Percentiles rank a stretch among this genome's conserved stretches.
phyloP scores from a whole-genome alignment of 208 protist species.

The Acanthamoeba royreba region DNA sequence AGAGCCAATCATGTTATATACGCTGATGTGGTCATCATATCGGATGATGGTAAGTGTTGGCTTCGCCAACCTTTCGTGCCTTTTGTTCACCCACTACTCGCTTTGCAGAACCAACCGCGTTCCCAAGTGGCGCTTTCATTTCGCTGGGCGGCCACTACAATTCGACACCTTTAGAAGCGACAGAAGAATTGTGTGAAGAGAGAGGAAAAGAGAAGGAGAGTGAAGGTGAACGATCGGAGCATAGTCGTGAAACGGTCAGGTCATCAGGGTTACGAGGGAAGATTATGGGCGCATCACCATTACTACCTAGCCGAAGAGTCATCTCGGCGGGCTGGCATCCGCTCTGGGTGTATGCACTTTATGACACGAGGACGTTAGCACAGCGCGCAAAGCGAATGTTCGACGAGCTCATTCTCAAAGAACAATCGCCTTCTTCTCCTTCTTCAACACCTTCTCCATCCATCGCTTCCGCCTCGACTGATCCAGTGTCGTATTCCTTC shows the following conservation, averaged over 20 bases:
- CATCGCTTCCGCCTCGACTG: not conserved
- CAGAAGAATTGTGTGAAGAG: not conserved
- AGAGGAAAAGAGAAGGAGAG: not conserved
- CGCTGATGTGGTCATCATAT: not conserved
- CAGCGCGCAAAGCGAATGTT: not conserved
- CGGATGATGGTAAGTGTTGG: not conserved
- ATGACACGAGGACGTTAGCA: not conserved
- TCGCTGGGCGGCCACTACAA: not conserved
- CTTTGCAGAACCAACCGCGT: not conserved
- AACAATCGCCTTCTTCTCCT: not conserved
- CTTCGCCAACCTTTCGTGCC: not conserved
- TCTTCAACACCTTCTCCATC: not conserved
- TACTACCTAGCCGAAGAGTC: not conserved
- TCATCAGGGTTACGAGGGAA: not conserved
- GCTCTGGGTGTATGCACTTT: not conserved
- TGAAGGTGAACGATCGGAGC: no score
- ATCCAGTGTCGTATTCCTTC: conserved; percentile 7
- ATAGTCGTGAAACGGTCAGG: no score
- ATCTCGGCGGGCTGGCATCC: not conserved
- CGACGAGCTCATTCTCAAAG: not conserved
- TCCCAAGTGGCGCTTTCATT: not conserved
- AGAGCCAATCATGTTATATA: not conserved
- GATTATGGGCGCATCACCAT: not conserved
- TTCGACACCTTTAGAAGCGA: not conserved
- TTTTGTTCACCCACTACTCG: not conserved